Conservation (phyloP, 2,329 filamentous ascomycete genomes). For the Exophiala phaeomuriformis region DNA sequence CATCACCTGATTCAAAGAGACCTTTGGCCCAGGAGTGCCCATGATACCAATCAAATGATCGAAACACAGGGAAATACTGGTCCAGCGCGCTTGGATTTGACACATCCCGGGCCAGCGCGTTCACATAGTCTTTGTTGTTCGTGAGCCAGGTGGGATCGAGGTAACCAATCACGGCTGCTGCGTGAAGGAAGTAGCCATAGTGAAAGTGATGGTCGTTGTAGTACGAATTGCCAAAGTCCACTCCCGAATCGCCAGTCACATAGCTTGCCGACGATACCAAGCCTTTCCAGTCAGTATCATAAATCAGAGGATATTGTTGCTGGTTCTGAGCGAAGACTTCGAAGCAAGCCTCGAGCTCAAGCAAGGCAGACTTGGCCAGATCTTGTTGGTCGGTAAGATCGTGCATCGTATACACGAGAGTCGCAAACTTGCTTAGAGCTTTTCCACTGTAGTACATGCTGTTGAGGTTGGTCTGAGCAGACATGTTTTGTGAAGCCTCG, state of each 20-base stretch:
- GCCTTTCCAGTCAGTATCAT: slow-evolving; percentile 64
- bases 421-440: slow-evolving; percentile 69
- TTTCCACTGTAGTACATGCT: slow-evolving; percentile 95
- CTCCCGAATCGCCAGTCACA: slow-evolving; percentile 57
- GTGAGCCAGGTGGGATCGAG: slow-evolving; percentile 69
- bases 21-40: slow-evolving; percentile 85
- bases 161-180: slow-evolving; percentile 73
- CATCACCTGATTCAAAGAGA: slow-evolving; percentile 47
- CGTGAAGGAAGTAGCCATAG: slow-evolving; percentile 78
- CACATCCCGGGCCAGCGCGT: slow-evolving; percentile 73
- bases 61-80: slow-evolving; percentile 69
- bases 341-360: slow-evolving; percentile 59
- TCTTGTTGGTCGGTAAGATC: slow-evolving; percentile 54
- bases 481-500: slow-evolving; percentile 71
- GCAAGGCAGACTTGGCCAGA: slow-evolving; percentile 52
- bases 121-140: slow-evolving; percentile 70
- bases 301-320: slow-evolving; percentile 55
- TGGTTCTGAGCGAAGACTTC: slow-evolving; percentile 58
- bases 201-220: slow-evolving; percentile 62
- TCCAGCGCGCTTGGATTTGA: slow-evolving; percentile 69
- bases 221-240: slow-evolving; percentile 83
- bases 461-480: slow-evolving; percentile 63
- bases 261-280: slow-evolving; percentile 72
- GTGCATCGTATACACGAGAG: slow-evolving; percentile 57
- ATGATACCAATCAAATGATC: slow-evolving; percentile 88